Conservation (phyloP, 2,329 filamentous ascomycete genomes). For the Thelonectria blattea region DNA sequence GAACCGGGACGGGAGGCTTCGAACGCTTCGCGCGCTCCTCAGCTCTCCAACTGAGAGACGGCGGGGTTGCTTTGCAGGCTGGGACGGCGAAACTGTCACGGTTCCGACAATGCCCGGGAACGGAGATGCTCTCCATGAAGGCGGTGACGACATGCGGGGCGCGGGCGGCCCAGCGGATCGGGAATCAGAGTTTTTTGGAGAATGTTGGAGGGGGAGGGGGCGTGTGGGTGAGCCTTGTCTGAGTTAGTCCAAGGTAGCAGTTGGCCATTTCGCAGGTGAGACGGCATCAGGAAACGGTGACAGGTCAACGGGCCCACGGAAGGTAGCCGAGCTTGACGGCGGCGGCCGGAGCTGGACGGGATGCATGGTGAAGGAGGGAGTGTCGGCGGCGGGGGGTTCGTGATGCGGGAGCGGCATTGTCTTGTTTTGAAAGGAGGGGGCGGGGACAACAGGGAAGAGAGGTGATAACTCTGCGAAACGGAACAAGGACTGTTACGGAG, state of each 20-base stretch:
- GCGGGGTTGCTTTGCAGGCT: neutral
- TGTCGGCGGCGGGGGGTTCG: slow-evolving; percentile 4
- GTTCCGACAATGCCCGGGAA: slow-evolving; percentile 14
- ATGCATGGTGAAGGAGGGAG: slow-evolving; percentile 22
- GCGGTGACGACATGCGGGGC: slow-evolving; percentile 32
- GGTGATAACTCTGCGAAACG: neutral
- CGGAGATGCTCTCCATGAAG: slow-evolving; percentile 18
- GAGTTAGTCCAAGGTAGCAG: slow-evolving; percentile 2
- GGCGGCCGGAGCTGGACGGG: slow-evolving; percentile 36
- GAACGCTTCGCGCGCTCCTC: neutral
- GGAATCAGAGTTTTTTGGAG: slow-evolving; percentile 11
- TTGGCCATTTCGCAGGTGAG: slow-evolving; percentile 21
- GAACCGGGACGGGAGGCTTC: slow-evolving; percentile 5
- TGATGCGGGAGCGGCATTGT: neutral
- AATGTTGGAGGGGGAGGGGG: slow-evolving; percentile 1
- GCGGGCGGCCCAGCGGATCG: slow-evolving; percentile 38
- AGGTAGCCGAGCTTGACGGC: slow-evolving; percentile 33
- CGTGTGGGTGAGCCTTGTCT: neutral
- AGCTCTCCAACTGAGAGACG: neutral
- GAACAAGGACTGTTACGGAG: neutral
- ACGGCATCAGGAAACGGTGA: slow-evolving; percentile 15
- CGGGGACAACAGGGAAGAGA: slow-evolving; percentile 1
- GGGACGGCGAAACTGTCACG: slow-evolving; percentile 15
- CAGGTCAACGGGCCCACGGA: slow-evolving; percentile 29
- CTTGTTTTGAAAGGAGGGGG: slow-evolving; percentile 5